Percentiles rank a stretch among this genome's conserved stretches.
These are phyloP conservation scores for Fusarium sororula DNA, from an alignment of 2,329 filamentous ascomycete genomes.

Conservation along the genomic window DNA sequence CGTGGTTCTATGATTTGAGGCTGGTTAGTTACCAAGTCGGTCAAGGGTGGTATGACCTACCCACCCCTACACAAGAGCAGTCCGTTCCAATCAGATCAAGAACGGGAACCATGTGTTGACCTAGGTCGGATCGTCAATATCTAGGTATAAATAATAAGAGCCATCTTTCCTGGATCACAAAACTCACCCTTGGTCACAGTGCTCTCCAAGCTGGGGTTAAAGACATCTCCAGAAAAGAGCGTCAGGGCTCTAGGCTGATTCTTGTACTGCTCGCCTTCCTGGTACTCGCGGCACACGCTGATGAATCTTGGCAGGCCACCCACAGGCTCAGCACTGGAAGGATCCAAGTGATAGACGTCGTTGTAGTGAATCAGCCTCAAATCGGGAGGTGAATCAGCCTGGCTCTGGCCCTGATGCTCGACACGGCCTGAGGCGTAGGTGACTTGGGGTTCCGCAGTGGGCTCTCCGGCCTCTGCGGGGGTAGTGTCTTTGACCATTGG, in stretches of 20 bases:
- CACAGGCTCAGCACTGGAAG: slow-evolving; percentile 78
- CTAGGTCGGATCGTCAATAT: slow-evolving; percentile 46
- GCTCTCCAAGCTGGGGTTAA: slow-evolving; percentile 90
- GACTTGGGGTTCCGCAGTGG: slow-evolving; percentile 43
- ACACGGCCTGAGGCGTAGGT: slow-evolving; percentile 41
- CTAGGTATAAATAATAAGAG: neutral
- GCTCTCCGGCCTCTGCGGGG: slow-evolving; percentile 17
- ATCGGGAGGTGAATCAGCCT: slow-evolving; percentile 60
- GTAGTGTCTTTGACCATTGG: slow-evolving; percentile 33
- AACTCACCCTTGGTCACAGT: slow-evolving; percentile 82
- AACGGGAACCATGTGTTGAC: slow-evolving; percentile 86
- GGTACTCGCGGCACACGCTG: slow-evolving; percentile 79
- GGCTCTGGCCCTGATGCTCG: slow-evolving; percentile 19
- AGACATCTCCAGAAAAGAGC: slow-evolving; percentile 91
- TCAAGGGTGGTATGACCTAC: slow-evolving; percentile 47
- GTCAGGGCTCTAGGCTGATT: slow-evolving; percentile 75
- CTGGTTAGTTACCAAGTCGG: slow-evolving; percentile 10
- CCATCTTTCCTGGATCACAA: neutral
- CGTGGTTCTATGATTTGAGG: slow-evolving; percentile 73
- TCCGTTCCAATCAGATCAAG: slow-evolving; percentile 81
- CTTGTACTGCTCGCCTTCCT: slow-evolving; percentile 65
- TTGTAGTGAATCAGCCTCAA: slow-evolving; percentile 90
- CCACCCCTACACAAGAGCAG: slow-evolving; percentile 82
- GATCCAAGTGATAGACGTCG: slow-evolving; percentile 91
- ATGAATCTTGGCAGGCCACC: slow-evolving; percentile 86